These are phyloP conservation scores for Panaeolus cyanescens DNA, from an alignment of 768 basidiomycete species.

Conservation along the genomic window DNA sequence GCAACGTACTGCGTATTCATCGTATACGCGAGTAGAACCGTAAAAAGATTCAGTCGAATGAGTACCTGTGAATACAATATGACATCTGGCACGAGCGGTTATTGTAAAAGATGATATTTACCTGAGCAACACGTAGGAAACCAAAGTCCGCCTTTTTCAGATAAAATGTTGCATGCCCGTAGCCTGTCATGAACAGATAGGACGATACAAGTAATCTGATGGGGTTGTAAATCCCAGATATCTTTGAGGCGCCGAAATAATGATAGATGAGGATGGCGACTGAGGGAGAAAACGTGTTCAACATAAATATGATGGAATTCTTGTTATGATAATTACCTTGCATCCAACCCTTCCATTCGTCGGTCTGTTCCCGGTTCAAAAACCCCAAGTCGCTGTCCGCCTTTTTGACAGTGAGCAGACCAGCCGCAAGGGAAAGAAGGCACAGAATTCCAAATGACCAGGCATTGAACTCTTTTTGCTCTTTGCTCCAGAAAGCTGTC, in stretches of 20 bases:
- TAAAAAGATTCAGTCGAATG: conserved; percentile 82
- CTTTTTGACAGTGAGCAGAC: conserved; percentile 65
- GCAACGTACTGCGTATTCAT: conserved; percentile 93
- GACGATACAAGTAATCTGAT: conserved; percentile 87
- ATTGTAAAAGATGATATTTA: conserved; percentile 21
- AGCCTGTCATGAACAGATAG: conserved; percentile 93
- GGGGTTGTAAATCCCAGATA: conserved; percentile 92
- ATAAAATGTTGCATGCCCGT: conserved; percentile 88
- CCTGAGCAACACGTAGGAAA: conserved; percentile 74
- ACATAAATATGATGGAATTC: not conserved
- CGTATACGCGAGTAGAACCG: conserved; percentile 79
- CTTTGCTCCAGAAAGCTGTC: conserved; percentile 86
- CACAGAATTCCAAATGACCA: conserved; percentile 68
- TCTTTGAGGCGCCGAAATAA: conserved; percentile 86
- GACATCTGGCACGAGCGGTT: too few relatives aligned
- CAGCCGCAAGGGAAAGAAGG: conserved; percentile 53
- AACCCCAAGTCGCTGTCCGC: conserved; percentile 86
- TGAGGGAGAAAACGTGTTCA: conserved; percentile 28
- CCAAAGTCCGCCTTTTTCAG: conserved; percentile 88
- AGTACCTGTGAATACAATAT: conserved; percentile 52
- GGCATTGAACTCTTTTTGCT: conserved; percentile 80
- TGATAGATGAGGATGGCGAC: conserved; percentile 93
- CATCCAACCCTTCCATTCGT: conserved; percentile 99
- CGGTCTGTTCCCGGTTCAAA: conserved; percentile 89
- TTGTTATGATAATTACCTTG: conserved; percentile 58